Evolutionary conservation across 2,329 filamentous ascomycete species (phyloP), one percentile per base, ranked within the genome.

Genomic region (Colletotrichum australisinense): DNA sequence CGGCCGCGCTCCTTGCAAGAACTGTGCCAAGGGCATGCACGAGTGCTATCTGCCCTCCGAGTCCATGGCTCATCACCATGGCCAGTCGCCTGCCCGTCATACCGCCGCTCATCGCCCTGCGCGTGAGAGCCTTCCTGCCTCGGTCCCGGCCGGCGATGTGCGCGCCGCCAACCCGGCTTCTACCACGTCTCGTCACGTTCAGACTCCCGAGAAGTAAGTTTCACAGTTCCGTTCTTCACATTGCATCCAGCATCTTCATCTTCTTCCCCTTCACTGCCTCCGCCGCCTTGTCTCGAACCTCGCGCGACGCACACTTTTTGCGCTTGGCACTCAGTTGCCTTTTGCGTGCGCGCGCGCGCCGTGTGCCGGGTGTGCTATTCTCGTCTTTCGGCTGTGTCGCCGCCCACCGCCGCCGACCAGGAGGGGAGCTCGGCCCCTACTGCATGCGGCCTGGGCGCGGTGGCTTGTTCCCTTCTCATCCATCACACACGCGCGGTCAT

Each of bases 11-110:
- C 89, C 89, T 14, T 91, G 89, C 84, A 89, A 89, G 79, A 91
- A 91, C 81, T 91, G 89, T 81, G 88, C 88, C 60, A 91, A 91
- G 81, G 89, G 89, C 73, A 88, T 90, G 87, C 89, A 91, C 80
- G 88, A 91, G 69, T 91, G 89, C 82, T 91, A 91, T 79, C 82
- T 91, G 24, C 89, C 89, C 52, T 90, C 88, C 35, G 89, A 91
- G 82, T 89, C 86, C 74, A 87, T 89, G 84, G 86, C 87, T 75
- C 89, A 90, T 79, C 87, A 89, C 75, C 88, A 90, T 76, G 88
- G 89, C 73, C 88, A 90, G 74, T 90, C 88, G 72, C 89, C 89
- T 58, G 88, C 88, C 67, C 86, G 87, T 58, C 83, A 84, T 74
- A 76, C 81, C 52, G 83, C 83, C 70, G 84, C 85, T 66, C 86